Conservation (phyloP, 2,329 filamentous ascomycete genomes). For the Colletotrichum musae region DNA sequence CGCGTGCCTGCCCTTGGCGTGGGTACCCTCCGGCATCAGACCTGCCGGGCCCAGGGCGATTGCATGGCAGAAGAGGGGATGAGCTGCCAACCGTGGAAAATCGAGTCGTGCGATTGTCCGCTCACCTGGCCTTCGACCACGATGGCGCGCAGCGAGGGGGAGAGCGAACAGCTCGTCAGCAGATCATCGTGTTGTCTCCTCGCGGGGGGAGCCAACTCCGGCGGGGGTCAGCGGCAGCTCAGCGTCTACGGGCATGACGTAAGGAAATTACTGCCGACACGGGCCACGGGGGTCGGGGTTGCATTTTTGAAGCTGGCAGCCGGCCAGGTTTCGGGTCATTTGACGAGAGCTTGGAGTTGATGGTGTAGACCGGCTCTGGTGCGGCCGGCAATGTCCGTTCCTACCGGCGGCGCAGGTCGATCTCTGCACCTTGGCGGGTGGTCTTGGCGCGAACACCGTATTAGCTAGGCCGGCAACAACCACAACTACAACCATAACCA, state of each 20-base stretch:
- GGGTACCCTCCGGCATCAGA: conserved; percentile 35
- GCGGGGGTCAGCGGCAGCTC: conserved; percentile 12
- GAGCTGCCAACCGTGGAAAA: conserved; percentile 2
- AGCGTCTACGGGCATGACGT: conserved; percentile 24
- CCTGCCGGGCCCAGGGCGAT: conserved; percentile 32
- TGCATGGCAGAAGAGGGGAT: conserved; percentile 3
- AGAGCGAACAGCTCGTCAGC: conserved; percentile 7
- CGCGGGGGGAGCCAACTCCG: background rate
- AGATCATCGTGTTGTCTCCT: background rate
- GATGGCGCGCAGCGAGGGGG: conserved; percentile 21
- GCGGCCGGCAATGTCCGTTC: no score
- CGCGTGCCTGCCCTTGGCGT: conserved; percentile 40
- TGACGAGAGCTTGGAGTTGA: background rate
- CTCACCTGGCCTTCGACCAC: conserved; percentile 27
- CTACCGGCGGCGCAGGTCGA: no score
- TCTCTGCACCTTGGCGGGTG: no score
- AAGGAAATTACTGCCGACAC: background rate
- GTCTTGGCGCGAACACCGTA: no score
- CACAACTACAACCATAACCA: no score
- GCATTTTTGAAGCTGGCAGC: conserved; percentile 2
- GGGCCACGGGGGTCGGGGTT: background rate
- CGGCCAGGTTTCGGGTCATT: background rate
- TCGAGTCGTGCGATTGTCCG: conserved; percentile 22
- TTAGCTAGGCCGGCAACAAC: no score
- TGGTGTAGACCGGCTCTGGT: background rate